Evolutionary conservation across 148 eudicot species (phyloP), one percentile per base, ranked within the genome.

Genomic region (Beta vulgaris): DNA sequence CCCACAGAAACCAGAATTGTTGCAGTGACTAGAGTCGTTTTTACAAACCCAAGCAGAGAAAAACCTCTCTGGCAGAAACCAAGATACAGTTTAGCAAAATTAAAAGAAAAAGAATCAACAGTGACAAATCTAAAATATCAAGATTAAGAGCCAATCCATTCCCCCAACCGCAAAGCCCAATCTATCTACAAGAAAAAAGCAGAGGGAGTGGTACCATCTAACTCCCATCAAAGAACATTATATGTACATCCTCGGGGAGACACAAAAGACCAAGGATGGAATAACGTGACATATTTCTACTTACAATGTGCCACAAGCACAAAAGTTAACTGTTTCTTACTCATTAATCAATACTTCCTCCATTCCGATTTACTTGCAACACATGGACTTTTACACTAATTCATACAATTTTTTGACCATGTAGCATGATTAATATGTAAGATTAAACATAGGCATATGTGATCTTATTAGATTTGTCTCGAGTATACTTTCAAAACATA

Each of bases 1-100:
- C 91, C 78, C 14, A 92, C 28, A 57, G 86, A 76, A 59, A 92
- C 86, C 59, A 90, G 74, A 61, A 90, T 69, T 72, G 86, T 58
- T 39, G 87, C 93, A 75, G 91, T 84, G 34, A 83, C 85, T 76
- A 95, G 61, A 68, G 85, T 60, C 34, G 80, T 66, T 34, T 87
- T 81, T 68, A 89, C 69, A 54, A 84, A 67, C 74, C 86, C 86
- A 74, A 88, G 70, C 79, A 86, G 75, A 55, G 91, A 86, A 77
- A 55, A 75, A 49, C 81, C 75, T 76, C 82, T 79, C 94, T 92
- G 92, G 31, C 76, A 85, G 19, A 79, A 75, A 66, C 70, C 55
- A 53, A 43, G 34, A 35, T 69, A 37, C 16, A 15, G 51, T n/a
- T 62, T 53, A 80, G 72, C 23, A 59, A 74, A 15, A 15, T 2